A percentile compares a stretch with the other conserved stretches of the same genome.
phyloP scores from a whole-genome alignment of 768 basidiomycete genomes.

The Rhizopogon rudus region DNA sequence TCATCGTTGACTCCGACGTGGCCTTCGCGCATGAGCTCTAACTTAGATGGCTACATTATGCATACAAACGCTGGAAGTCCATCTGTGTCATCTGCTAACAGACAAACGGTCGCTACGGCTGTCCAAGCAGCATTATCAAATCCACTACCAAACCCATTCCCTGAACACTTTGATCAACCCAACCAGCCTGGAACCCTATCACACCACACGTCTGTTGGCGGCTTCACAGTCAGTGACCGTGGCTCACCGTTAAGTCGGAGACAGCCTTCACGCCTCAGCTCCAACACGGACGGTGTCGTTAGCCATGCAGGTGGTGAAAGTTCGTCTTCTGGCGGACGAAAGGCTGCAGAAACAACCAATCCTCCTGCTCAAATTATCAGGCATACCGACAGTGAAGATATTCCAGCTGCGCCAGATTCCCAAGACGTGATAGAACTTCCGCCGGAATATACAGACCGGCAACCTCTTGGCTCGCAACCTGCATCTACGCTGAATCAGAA shows the following conservation, averaged over 20 bases:
- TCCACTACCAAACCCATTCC: background rate
- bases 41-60: constrained; percentile 11
- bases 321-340: constrained; percentile 37
- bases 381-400: too few species aligned
- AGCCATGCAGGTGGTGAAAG: constrained; percentile 12
- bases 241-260: background rate
- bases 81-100: constrained; percentile 32
- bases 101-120: constrained; percentile 53
- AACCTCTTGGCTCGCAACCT: too few species aligned
- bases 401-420: too few species aligned
- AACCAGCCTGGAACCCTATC: background rate
- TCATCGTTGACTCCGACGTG: background rate
- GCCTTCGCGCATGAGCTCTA: constrained; percentile 13
- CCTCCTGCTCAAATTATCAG: too few species aligned
- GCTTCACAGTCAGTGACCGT: background rate
- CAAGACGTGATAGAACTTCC: too few species aligned
- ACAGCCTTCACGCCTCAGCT: constrained; percentile 13
- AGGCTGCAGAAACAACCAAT: constrained; percentile 31
- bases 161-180: constrained; percentile 1
- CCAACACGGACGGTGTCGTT: constrained; percentile 13
- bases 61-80: constrained; percentile 13
- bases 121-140: constrained; percentile 24
- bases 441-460: too few species aligned
- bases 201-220: background rate
- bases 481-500: too few species aligned